Conservation (phyloP, 1,284 basidiomycete species). For the Pyrrhoderma lamaoense region DNA sequence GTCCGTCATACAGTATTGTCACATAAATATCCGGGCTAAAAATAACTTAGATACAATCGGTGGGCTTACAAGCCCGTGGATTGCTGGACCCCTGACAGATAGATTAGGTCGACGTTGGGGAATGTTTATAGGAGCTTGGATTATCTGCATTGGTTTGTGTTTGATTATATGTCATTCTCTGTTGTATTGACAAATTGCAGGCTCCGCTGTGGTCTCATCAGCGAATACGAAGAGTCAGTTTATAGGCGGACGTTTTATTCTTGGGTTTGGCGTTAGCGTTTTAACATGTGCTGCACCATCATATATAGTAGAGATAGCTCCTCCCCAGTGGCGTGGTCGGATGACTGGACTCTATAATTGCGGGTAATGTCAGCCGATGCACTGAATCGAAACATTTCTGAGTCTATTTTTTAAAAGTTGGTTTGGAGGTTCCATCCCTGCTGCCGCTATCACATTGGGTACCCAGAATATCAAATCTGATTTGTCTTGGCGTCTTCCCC, state of each 20-base stretch:
- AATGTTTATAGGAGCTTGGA: slow-evolving; percentile 42
- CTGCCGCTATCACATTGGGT: slow-evolving; percentile 38
- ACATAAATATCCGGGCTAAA: background rate
- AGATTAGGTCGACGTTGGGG: slow-evolving; percentile 43
- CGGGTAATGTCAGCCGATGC: slow-evolving; percentile 10
- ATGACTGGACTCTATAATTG: slow-evolving; percentile 41
- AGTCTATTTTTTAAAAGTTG: slow-evolving; percentile 9
- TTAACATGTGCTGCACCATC: slow-evolving; percentile 43
- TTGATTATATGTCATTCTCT: background rate
- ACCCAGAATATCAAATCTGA: slow-evolving; percentile 41
- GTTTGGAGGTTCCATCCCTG: slow-evolving; percentile 38
- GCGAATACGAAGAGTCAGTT: slow-evolving; percentile 36
- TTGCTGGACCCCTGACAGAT: slow-evolving; percentile 27
- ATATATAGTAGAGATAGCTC: slow-evolving; percentile 45
- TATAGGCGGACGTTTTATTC: slow-evolving; percentile 41
- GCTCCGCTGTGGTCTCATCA: slow-evolving; percentile 36
- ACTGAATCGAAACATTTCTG: background rate
- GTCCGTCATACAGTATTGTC: background rate
- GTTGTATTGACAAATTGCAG: slow-evolving; percentile 7
- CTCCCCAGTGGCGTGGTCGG: slow-evolving; percentile 57
- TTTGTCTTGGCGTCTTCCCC: slow-evolving; percentile 52
- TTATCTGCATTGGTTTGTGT: slow-evolving; percentile 30
- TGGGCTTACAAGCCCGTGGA: slow-evolving; percentile 22
- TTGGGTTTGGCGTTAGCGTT: slow-evolving; percentile 44
- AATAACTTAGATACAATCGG: slow-evolving; percentile 14